Percentiles rank a stretch among this genome's conserved stretches.
phyloP scores from a whole-genome alignment of 805 yeast genomes.

The Suhomyces tanzawaensis region DNA sequence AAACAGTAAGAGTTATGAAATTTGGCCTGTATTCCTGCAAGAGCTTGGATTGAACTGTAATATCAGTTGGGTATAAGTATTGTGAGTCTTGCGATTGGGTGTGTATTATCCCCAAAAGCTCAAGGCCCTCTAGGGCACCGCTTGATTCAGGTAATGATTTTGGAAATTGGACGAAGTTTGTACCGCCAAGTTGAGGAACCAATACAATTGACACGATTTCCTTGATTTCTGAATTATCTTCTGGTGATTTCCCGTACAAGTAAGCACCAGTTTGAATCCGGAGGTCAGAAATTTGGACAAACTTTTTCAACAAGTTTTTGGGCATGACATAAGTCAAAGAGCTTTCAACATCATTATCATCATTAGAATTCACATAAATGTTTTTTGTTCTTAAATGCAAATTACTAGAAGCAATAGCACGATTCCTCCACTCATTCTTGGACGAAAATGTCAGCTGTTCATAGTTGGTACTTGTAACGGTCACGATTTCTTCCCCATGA shows the following conservation, averaged over 20 bases:
- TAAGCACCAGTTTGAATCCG: slow-evolving; percentile 80
- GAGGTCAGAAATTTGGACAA: slow-evolving; percentile 77
- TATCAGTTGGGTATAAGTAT: slow-evolving; percentile 67
- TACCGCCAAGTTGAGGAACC: slow-evolving; percentile 85
- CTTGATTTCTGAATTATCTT: slow-evolving; percentile 67
- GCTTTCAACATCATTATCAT: slow-evolving; percentile 39
- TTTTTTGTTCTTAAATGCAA: slow-evolving; percentile 69
- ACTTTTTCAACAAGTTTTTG: slow-evolving; percentile 70
- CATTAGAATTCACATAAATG: slow-evolving; percentile 69
- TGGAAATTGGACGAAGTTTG: slow-evolving; percentile 64
- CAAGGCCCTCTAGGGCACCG: slow-evolving; percentile 45
- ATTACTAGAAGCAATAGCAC: slow-evolving; percentile 77
- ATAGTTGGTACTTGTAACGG: slow-evolving; percentile 86
- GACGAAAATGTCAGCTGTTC: slow-evolving; percentile 84
- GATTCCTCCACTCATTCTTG: slow-evolving; percentile 83
- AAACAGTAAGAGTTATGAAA: slow-evolving; percentile 59
- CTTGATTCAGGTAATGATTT: slow-evolving; percentile 39
- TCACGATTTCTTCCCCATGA: slow-evolving; percentile 94
- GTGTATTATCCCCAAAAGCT: slow-evolving; percentile 93
- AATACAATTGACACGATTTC: slow-evolving; percentile 74
- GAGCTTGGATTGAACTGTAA: slow-evolving; percentile 54
- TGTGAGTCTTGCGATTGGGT: slow-evolving; percentile 70
- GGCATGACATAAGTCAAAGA: slow-evolving; percentile 76
- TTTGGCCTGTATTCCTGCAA: slow-evolving; percentile 33
- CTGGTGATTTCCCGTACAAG: slow-evolving; percentile 76